Evolutionary conservation across 164 flowering plant species (phyloP), one percentile per base, ranked within the genome.

Genomic region (Macadamia integrifolia): DNA sequence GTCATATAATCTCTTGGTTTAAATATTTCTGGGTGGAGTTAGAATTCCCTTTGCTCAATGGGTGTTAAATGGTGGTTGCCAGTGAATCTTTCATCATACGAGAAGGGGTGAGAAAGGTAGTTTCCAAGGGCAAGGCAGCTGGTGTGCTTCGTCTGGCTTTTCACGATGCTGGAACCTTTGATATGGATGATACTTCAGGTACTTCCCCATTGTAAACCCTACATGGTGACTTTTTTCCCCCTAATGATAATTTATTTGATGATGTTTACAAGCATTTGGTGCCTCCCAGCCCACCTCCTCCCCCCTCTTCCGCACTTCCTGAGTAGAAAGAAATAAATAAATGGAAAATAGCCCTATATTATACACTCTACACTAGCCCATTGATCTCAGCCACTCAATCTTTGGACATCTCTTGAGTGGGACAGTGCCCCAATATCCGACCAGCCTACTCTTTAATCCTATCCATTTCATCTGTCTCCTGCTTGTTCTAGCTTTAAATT

Each of bases 91-190:
- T 65, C 68, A 65, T 74, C 0, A 67, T 91, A 9, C 81, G 73
- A 72, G 88, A 79, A 66, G 91, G 79, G 81, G 57, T 91, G 49
- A 77, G 82, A 69, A 88, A 85, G 77, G 89, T 86, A 9, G 28
- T 91, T 68, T 68, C 96, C 57, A 91, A 87, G 71, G 82, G 77
- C 32, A 93, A 85, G 81, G 94, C 97, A 73, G 85, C 98, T 62
- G 97, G 97, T 74, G 72, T 91, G 52, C 98, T 93, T 75, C 96
- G 98, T 70, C 70, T 93, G 69, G 97, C 81, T 53, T 93, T 93
- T 77, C 98, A 91, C 80, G 98, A 93, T 77, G 98, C 96, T 3
- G 98, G 98, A 70, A 91, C 98, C 52, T 91, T 84, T 80, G 89
- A 89, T 61, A 56, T 75, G 72, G 77, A 77, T 64, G 87, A 88